Percentiles rank a stretch among this genome's conserved stretches.
phyloP scores from a whole-genome alignment of 2,329 filamentous ascomycete genomes.

The Penicillium oxalicum region DNA sequence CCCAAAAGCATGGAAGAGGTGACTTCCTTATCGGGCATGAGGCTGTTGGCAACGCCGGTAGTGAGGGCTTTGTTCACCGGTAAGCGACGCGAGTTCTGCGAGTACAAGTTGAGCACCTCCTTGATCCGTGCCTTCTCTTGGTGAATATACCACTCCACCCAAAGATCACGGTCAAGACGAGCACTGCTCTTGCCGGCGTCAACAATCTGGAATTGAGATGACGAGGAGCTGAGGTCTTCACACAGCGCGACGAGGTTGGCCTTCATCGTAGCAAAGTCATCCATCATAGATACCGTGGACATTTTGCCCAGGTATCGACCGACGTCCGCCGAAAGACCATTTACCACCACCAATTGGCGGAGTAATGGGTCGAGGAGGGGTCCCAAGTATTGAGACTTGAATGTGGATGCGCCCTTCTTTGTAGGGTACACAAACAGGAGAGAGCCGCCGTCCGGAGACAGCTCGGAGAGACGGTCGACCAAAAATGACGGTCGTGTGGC shows the following conservation, averaged over 20 bases:
- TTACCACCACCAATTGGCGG: conserved; percentile 53
- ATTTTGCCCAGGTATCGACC: conserved; percentile 51
- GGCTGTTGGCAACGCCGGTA: conserved; percentile 21
- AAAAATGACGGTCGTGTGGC: conserved; percentile 51
- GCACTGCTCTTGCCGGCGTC: conserved; percentile 50
- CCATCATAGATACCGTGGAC: conserved; percentile 48
- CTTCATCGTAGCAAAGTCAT: conserved; percentile 49
- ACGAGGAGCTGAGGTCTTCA: conserved; percentile 31
- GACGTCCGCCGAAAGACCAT: conserved; percentile 54
- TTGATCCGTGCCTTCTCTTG: conserved; percentile 58
- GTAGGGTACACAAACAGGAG: conserved; percentile 60
- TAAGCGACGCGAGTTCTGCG: conserved; percentile 34
- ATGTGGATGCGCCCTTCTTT: conserved; percentile 50
- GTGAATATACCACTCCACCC: conserved; percentile 61
- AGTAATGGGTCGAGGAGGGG: conserved; percentile 58
- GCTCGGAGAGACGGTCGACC: conserved; percentile 55
- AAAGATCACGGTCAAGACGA: conserved; percentile 47
- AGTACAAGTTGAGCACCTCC: conserved; percentile 42
- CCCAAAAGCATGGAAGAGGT: conserved; percentile 53
- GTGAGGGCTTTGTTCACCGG: conserved; percentile 25
- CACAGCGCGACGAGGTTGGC: conserved; percentile 38
- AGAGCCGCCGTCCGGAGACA: conserved; percentile 52
- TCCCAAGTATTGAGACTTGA: conserved; percentile 54
- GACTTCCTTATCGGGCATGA: conserved; percentile 39
- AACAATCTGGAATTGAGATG: conserved; percentile 41